Conservation (phyloP, 768 basidiomycete species). For the Ramaria rubella region DNA sequence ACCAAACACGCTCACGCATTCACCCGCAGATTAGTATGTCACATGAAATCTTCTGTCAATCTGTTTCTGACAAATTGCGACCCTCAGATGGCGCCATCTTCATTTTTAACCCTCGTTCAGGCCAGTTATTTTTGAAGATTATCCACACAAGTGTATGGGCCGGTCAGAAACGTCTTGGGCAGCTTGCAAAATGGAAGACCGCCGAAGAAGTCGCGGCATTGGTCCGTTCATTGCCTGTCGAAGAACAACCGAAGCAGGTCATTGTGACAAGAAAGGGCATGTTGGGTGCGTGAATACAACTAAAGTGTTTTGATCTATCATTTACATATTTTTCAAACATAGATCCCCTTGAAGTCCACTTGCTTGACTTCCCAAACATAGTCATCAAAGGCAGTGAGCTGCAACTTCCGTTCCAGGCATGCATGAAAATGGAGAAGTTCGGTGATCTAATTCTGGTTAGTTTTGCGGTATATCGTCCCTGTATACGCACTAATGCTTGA, state of each 20-base stretch:
- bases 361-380: conserved; percentile 99
- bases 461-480: background rate
- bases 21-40: conserved; percentile 16
- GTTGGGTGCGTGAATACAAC: conserved; percentile 56
- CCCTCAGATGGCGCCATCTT: conserved; percentile 84
- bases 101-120: conserved; percentile 98
- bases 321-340: background rate
- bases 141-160: conserved; percentile 99
- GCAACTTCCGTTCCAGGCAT: conserved; percentile 98
- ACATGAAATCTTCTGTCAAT: background rate
- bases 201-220: conserved; percentile 99
- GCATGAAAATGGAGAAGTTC: conserved; percentile 99
- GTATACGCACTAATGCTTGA: conserved; percentile 9
- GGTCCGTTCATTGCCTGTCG: conserved; percentile 96
- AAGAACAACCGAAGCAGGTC: conserved; percentile 99
- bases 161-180: conserved; percentile 98
- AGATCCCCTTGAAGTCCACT: conserved; percentile 95
- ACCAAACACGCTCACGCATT: background rate
- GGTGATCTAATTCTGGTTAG: conserved; percentile 88
- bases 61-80: conserved; percentile 2
- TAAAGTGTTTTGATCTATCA: background rate
- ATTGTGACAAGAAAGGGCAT: conserved; percentile 99
- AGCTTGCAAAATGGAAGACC: conserved; percentile 99
- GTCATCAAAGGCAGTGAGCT: conserved; percentile 99
- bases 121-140: conserved; percentile 96